These are phyloP conservation scores for Suillus paluster DNA, from an alignment of 768 basidiomycete species.

Conservation along the genomic window DNA sequence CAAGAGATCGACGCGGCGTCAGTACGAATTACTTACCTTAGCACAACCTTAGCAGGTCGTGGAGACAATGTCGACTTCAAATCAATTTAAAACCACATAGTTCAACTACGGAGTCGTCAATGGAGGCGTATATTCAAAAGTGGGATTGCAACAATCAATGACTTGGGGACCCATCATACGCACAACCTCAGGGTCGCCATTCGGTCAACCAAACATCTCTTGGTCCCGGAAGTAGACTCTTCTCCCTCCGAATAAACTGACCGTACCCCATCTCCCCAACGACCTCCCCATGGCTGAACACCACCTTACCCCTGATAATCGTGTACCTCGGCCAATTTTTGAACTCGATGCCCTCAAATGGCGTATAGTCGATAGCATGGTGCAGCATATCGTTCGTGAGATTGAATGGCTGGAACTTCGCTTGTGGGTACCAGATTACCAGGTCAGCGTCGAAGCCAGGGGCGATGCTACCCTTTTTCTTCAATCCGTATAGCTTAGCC, in stretches of 20 bases:
- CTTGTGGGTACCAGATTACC: constrained; percentile 31
- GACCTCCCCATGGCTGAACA: constrained; percentile 21
- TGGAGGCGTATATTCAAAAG: too few relatives aligned
- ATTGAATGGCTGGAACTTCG: constrained; percentile 13
- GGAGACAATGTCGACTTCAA: too few relatives aligned
- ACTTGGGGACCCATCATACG: too few relatives aligned
- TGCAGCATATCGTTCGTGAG: constrained; percentile 33
- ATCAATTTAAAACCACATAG: too few relatives aligned
- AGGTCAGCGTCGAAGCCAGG: constrained; percentile 41
- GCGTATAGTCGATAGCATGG: constrained; percentile 37
- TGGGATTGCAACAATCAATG: too few relatives aligned
- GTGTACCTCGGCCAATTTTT: constrained; percentile 38
- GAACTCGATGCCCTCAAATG: constrained; percentile 38
- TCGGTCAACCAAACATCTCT: constrained; percentile 16
- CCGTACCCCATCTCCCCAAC: constrained; percentile 17
- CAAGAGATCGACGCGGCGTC: too few relatives aligned
- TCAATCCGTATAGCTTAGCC: constrained; percentile 39
- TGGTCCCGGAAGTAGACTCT: constrained; percentile 15
- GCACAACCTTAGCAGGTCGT: too few relatives aligned
- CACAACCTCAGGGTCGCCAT: background rate
- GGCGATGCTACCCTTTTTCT: constrained; percentile 36
- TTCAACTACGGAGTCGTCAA: too few relatives aligned
- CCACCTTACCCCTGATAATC: constrained; percentile 21
- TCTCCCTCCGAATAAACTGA: constrained; percentile 16
- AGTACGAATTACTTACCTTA: too few relatives aligned